Evolutionary conservation across 2,329 filamentous ascomycete species (phyloP), one percentile per base, ranked within the genome.

Genomic region (Penicillium sp.): DNA sequence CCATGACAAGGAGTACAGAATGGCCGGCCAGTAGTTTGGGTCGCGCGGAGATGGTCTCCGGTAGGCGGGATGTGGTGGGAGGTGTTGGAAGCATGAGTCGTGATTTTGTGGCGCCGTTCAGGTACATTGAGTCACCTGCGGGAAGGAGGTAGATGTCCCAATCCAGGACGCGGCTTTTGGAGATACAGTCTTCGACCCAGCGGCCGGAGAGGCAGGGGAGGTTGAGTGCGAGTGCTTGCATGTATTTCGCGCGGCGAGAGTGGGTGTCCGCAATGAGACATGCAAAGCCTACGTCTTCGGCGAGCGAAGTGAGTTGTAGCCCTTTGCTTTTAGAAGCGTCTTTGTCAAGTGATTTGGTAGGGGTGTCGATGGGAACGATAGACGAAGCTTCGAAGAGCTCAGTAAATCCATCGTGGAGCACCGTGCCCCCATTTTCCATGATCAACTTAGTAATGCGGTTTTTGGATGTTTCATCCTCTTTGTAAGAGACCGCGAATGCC

Each of bases 161-260:
- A 48, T 89, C 83, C 0, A 95, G 74, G 0, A 93, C 73, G 7
- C 75, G 68, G 5, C 79, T 77, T 31, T 83, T 83, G 1, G 79
- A 72, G 3, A 93, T 72, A 57, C 90, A 96, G 46, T 88, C 83
- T 24, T 83, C 80, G 45, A 96, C 78, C 93, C 94, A 99, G 50
- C 87, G 86, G 5, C 86, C 83, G 5, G 90, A 88, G 1, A 99
- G 79, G 65, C 92, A 96, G 0, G 94, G 94, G 0, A 99, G 75
- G 1, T 90, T 91, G 0, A 99, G 82, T 0, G 94, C 92, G 2
- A 99, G 82, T 0, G 94, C 94, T 74, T 97, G 92, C 81, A 97
- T 89, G 71, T 94, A 97, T 70, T 97, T 99, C 46, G 87, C 84
- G 58, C 91, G 92, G 44, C 93, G 86, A 6, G 89, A 94, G 70